A percentile compares a stretch with the other conserved stretches of the same genome.
Evolutionary conservation across 148 eudicot genomes (phyloP).

Genomic region (Fagopyrum esculentum): DNA sequence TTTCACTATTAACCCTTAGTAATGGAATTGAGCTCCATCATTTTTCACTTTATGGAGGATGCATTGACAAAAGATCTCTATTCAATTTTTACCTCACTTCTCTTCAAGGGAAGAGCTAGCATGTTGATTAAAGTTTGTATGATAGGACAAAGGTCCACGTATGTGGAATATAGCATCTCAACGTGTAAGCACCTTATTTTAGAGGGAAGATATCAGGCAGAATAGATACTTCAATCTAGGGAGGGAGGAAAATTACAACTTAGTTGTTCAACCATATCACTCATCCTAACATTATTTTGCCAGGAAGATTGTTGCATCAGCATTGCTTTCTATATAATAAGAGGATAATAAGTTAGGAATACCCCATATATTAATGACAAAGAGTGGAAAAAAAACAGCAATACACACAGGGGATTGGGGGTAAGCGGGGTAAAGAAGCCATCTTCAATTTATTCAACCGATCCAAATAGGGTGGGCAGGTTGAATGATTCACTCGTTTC

Average conservation of each 20-base stretch:
- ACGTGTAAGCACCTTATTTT: constrained; percentile 11
- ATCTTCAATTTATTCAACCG: no score
- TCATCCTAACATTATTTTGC: constrained; percentile 94
- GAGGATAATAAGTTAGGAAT: constrained; percentile 5
- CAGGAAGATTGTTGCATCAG: constrained; percentile 91
- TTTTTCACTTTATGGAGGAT: not conserved
- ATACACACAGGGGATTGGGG: no score
- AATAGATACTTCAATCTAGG: not conserved
- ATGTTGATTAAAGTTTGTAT: constrained; percentile 68
- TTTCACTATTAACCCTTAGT: no score
- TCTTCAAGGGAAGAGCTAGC: constrained; percentile 59
- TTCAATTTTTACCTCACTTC: constrained; percentile 56
- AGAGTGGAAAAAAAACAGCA: not conserved
- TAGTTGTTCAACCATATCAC: constrained; percentile 87
- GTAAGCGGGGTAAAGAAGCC: no score
- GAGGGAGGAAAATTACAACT: constrained; percentile 23
- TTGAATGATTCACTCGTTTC: no score
- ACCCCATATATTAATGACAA: not conserved
- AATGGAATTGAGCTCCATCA: no score
- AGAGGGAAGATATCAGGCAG: not conserved
- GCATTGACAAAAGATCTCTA: constrained; percentile 12
- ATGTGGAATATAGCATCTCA: constrained; percentile 46
- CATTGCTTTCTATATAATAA: constrained; percentile 65
- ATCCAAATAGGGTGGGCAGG: no score
- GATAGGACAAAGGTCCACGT: constrained; percentile 90